phyloP scores from a whole-genome alignment of 352 stramenopile genomes.

The Phytophthora kernoviae region DNA sequence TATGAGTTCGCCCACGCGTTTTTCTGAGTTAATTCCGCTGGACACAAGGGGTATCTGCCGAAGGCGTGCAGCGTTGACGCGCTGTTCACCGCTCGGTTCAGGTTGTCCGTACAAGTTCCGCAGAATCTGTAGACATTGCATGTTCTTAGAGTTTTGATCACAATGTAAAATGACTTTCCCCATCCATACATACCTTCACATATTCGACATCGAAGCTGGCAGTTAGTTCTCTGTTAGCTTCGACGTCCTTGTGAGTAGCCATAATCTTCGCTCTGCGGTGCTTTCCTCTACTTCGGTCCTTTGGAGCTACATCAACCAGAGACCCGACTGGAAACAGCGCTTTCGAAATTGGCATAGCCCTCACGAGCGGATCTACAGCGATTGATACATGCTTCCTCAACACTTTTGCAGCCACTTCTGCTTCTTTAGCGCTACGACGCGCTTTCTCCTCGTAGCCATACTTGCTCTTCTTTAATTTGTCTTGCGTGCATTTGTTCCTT shows the following conservation, averaged over 20 bases:
- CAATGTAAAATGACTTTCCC: background rate
- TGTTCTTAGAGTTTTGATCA: background rate
- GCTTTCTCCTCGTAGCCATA: conserved; percentile 23
- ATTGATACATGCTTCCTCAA: conserved; percentile 20
- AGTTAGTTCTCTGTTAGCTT: conserved; percentile 12
- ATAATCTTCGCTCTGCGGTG: conserved; percentile 37
- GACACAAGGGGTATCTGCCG: conserved; percentile 13
- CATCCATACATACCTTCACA: conserved; percentile 22
- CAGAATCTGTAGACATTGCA: conserved; percentile 8
- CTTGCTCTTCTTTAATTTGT: conserved; percentile 22
- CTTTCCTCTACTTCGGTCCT: conserved; percentile 23
- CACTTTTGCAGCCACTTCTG: conserved; percentile 27
- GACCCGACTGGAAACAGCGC: conserved; percentile 51
- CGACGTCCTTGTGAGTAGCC: conserved; percentile 29
- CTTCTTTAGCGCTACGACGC: conserved; percentile 20
- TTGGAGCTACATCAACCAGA: conserved; percentile 36
- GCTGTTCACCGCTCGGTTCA: conserved; percentile 17
- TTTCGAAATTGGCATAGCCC: conserved; percentile 34
- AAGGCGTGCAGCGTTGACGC: conserved; percentile 15
- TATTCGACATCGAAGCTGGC: conserved; percentile 61
- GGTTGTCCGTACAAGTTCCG: conserved; percentile 21
- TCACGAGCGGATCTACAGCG: conserved; percentile 11
- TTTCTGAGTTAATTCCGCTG: conserved; percentile 15
- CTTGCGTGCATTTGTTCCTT: conserved; percentile 36
- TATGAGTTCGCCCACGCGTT: conserved; percentile 27